A percentile compares a stretch with the other conserved stretches of the same genome.
These are phyloP conservation scores for Tricholoma saponaceum DNA, from an alignment of 768 basidiomycete genomes.

Conservation along the genomic window DNA sequence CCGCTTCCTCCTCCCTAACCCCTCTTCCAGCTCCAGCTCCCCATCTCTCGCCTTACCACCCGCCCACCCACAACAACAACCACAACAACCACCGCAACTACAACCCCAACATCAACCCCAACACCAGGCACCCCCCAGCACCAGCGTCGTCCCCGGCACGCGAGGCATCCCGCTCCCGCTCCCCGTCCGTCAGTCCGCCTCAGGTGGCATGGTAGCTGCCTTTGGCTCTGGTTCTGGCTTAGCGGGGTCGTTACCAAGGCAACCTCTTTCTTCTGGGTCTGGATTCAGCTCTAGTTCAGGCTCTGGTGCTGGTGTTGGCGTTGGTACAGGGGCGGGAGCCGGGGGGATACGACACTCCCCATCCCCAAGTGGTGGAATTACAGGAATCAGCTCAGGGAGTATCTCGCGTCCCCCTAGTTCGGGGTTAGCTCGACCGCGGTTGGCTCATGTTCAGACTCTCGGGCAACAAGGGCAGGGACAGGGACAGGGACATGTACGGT, in stretches of 20 bases:
- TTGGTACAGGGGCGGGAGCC: neutral
- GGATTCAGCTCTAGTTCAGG: neutral
- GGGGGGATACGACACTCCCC: neutral
- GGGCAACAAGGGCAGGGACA: neutral
- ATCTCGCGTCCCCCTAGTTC: neutral
- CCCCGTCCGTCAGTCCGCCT: constrained; percentile 6
- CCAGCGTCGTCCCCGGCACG: constrained; percentile 3
- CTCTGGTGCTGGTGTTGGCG: neutral
- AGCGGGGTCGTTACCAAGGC: neutral
- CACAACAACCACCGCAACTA: neutral
- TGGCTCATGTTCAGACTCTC: neutral
- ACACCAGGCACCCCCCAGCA: constrained; percentile 26
- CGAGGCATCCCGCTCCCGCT: constrained; percentile 11
- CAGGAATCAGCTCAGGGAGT: neutral
- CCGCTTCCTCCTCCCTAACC: constrained; percentile 31
- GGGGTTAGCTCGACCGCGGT: neutral
- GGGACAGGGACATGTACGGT: constrained; percentile 2
- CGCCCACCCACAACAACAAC: neutral
- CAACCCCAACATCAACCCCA: constrained; percentile 18
- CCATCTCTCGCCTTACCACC: constrained; percentile 1
- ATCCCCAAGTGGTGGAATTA: neutral
- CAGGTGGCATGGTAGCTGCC: constrained; percentile 8
- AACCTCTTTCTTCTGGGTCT: neutral
- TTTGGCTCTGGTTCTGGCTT: neutral
- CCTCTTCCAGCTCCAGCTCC: neutral